These are phyloP conservation scores for Xylaria venustula DNA, from an alignment of 495 filamentous ascomycete genomes.

Conservation along the genomic window DNA sequence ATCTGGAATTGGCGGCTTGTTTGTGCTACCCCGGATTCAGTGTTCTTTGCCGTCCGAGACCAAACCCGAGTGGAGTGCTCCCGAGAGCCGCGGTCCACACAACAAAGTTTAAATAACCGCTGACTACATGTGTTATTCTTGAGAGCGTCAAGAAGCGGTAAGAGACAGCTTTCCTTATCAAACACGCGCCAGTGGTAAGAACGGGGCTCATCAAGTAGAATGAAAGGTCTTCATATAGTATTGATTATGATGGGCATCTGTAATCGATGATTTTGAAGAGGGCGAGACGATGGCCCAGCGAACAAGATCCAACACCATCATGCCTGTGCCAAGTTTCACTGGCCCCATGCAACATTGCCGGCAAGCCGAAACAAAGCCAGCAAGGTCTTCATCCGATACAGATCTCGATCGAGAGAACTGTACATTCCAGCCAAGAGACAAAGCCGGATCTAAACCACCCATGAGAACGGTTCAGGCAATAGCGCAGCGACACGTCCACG, in stretches of 20 bases:
- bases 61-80: neutral
- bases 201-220: neutral
- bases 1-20: neutral
- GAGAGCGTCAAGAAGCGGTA: neutral
- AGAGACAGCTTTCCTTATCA: neutral
- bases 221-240: neutral
- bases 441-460: no score
- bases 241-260: neutral
- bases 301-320: neutral
- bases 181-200: neutral
- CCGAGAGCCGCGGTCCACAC: constrained; percentile 14
- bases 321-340: no score
- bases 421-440: no score
- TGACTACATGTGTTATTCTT: neutral
- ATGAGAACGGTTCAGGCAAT: no score
- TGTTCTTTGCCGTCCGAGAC: neutral
- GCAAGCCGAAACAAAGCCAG: neutral
- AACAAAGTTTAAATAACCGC: neutral
- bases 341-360: neutral
- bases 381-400: neutral
- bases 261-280: neutral
- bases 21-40: neutral
- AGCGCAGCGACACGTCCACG: neutral
- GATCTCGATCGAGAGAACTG: neutral
- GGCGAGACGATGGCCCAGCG: neutral